phyloP scores from a whole-genome alignment of 1,284 basidiomycete species.

The Meripilus lineatus region DNA sequence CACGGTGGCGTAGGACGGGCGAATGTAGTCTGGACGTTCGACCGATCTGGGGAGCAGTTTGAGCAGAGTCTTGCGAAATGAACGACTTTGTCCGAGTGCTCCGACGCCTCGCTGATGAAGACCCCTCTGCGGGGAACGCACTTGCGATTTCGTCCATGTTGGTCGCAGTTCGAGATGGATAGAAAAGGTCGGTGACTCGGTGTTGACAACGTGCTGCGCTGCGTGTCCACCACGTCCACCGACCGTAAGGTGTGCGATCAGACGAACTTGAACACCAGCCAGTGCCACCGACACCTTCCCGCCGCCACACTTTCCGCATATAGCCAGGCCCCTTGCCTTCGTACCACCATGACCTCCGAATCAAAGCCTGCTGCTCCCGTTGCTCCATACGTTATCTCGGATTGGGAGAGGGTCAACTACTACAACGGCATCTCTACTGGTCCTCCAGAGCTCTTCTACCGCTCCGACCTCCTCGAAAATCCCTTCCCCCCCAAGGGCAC shows the following conservation, averaged over 20 bases:
- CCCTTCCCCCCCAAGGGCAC: constrained; percentile 27
- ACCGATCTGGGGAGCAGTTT: constrained; percentile 11
- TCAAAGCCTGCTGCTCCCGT: no score
- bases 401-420: no score
- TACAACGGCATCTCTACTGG: constrained; percentile 30
- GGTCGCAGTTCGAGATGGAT: neutral
- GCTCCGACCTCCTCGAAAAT: constrained; percentile 29
- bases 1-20: constrained; percentile 16
- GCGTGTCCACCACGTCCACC: no score
- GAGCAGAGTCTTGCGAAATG: constrained; percentile 18
- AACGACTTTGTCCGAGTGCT: constrained; percentile 16
- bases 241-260: no score
- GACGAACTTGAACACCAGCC: no score
- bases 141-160: constrained; percentile 21
- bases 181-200: neutral
- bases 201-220: no score
- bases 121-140: constrained; percentile 1
- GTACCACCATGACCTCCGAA: no score
- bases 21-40: constrained; percentile 15
- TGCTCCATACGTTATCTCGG: no score
- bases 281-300: no score
- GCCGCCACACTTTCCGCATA: no score
- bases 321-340: neutral
- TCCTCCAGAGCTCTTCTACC: constrained; percentile 33
- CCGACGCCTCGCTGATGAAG: constrained; percentile 11